Percentiles rank a stretch among this genome's conserved stretches.
Evolutionary conservation across 2,329 filamentous ascomycete species (phyloP).

Genomic region (Teratosphaeria pseudoeucalypti): DNA sequence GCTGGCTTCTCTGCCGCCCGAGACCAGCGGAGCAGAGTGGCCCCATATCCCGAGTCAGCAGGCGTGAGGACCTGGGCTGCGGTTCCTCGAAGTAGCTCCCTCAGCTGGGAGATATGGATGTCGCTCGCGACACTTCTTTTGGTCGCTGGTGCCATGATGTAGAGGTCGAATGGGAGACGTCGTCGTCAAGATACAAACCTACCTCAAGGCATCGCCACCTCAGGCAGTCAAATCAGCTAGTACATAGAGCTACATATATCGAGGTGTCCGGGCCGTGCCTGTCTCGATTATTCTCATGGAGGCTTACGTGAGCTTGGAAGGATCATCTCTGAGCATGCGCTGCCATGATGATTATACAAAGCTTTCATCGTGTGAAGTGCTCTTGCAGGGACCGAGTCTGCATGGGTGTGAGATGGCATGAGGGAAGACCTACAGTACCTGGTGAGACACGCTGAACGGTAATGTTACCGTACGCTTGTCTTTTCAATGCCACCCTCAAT

Average conservation of each 20-base stretch:
- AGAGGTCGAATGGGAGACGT: no score
- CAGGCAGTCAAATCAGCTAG: no score
- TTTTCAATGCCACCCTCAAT: no score
- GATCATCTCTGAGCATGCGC: neutral
- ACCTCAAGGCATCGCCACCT: no score
- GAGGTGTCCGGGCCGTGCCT: neutral
- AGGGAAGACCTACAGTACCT: no score
- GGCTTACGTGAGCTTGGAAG: neutral
- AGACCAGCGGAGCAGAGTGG: conserved; percentile 11
- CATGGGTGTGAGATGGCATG: no score
- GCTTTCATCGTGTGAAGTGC: no score
- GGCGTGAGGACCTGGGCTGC: neutral
- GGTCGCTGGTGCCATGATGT: neutral
- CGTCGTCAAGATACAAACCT: no score
- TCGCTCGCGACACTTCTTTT: neutral
- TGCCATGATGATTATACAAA: no score
- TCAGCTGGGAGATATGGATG: neutral
- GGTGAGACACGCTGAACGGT: neutral
- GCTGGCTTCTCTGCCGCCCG: conserved; percentile 19
- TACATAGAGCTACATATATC: neutral
- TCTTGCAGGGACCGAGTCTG: no score
- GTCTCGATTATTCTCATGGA: neutral
- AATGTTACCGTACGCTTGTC: neutral
- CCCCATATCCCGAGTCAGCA: neutral
- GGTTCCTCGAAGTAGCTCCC: neutral